Conservation (phyloP, 495 filamentous ascomycete genomes). For the Penicillium macrosclerotiorum region DNA sequence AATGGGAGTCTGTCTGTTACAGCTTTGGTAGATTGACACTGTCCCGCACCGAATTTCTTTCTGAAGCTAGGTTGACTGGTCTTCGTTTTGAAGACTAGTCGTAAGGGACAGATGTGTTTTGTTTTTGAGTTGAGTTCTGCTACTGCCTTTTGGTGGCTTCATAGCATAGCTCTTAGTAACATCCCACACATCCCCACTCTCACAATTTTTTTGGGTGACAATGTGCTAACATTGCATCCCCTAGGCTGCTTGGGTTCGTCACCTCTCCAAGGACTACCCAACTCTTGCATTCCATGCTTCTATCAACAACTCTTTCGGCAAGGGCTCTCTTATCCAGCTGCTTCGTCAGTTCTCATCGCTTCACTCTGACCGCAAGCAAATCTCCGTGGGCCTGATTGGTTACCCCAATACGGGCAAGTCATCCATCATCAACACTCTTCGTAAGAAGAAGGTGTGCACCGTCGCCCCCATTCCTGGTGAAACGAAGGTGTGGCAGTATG, state of each 20-base stretch:
- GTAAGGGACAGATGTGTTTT: conserved; percentile 62
- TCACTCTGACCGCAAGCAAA: conserved; percentile 88
- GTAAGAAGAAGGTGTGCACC: conserved; percentile 87
- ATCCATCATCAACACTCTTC: conserved; percentile 88
- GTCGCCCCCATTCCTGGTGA: conserved; percentile 92
- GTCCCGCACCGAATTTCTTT: conserved; percentile 65
- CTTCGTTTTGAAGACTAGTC: conserved; percentile 78
- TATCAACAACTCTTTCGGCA: conserved; percentile 90
- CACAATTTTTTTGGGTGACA: conserved; percentile 21
- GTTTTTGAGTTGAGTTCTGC: conserved; percentile 86
- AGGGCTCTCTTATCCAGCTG: conserved; percentile 73
- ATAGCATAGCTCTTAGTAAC: conserved; percentile 96
- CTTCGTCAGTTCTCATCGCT: conserved; percentile 91
- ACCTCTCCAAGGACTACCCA: conserved; percentile 80
- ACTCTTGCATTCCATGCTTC: conserved; percentile 91
- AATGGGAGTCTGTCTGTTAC: conserved; percentile 93
- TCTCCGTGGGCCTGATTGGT: conserved; percentile 83
- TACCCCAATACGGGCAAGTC: conserved; percentile 91
- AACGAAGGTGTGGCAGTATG: conserved; percentile 97
- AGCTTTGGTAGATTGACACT: conserved; percentile 90
- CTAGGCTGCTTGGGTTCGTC: conserved; percentile 82
- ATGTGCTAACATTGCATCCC: conserved; percentile 40
- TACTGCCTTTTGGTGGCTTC: conserved; percentile 43
- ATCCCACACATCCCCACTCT: conserved; percentile 80
- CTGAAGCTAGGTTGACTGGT: conserved; percentile 63